A percentile compares a stretch with the other conserved stretches of the same genome.
Conservation (phyloP, 1,284 basidiomycete species). For the Heterobasidion occidentale region DNA sequence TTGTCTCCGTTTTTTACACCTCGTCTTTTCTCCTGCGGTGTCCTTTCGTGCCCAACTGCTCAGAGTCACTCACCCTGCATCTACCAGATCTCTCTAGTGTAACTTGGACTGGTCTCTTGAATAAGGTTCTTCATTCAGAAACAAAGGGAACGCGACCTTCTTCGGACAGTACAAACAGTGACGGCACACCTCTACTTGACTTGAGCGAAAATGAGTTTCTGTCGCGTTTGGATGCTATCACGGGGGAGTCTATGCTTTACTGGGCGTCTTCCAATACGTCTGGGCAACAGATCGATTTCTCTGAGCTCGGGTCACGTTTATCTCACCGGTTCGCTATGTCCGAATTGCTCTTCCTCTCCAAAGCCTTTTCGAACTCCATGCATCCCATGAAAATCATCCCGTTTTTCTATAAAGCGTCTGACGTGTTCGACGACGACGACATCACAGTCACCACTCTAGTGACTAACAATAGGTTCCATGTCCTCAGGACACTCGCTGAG, state of each 20-base stretch:
- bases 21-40: not conserved
- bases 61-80: not conserved
- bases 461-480: slow-evolving; percentile 70
- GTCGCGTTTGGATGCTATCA: not conserved
- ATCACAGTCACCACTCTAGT: slow-evolving; percentile 81
- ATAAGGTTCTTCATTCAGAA: no score
- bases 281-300: not conserved
- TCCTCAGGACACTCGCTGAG: slow-evolving; percentile 61
- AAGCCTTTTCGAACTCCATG: slow-evolving; percentile 60
- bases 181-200: no score
- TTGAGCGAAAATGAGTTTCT: not conserved
- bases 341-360: slow-evolving; percentile 42
- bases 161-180: no score
- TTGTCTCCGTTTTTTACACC: not conserved
- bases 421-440: slow-evolving; percentile 46
- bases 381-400: slow-evolving; percentile 69
- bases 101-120: no score
- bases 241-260: not conserved
- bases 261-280: not conserved
- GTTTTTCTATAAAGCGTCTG: slow-evolving; percentile 66
- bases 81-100: not conserved
- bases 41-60: not conserved
- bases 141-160: no score
- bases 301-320: not conserved
- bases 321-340: slow-evolving; percentile 7